These are phyloP conservation scores for Orobanche coerulescens DNA, from an alignment of 257 asterid genomes.

Conservation along the genomic window DNA sequence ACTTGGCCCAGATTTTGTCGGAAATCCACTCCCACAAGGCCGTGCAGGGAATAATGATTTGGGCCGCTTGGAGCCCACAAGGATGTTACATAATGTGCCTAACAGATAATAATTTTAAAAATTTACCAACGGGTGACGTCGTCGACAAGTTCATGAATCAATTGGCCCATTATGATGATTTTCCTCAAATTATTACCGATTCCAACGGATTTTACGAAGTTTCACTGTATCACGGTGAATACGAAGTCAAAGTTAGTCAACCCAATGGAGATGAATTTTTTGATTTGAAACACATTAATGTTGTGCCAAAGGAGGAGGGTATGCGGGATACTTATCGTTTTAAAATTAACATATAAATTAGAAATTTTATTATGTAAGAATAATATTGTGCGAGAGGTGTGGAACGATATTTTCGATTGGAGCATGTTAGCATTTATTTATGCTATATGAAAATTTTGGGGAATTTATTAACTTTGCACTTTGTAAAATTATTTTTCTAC, in stretches of 20 bases:
- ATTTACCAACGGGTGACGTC: constrained; percentile 39
- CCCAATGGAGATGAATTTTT: constrained; percentile 7
- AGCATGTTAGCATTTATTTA: too few relatives aligned
- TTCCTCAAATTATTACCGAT: constrained; percentile 22
- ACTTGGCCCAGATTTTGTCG: constrained; percentile 31
- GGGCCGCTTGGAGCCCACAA: constrained; percentile 40
- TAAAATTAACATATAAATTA: background rate
- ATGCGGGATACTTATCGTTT: background rate
- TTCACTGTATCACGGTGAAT: constrained; percentile 40
- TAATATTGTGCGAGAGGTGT: too few relatives aligned
- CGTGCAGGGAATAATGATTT: constrained; percentile 34
- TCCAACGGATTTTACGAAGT: constrained; percentile 27
- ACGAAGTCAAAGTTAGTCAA: constrained; percentile 30
- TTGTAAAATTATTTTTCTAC: too few relatives aligned
- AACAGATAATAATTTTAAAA: constrained; percentile 41
- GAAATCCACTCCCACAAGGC: constrained; percentile 39
- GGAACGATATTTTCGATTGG: too few relatives aligned
- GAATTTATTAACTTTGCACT: too few relatives aligned
- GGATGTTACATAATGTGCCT: constrained; percentile 53
- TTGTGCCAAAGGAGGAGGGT: constrained; percentile 5
- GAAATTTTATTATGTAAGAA: too few relatives aligned
- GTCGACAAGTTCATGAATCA: constrained; percentile 25
- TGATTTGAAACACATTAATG: background rate
- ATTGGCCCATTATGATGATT: background rate
- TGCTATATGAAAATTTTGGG: too few relatives aligned